Conservation (phyloP, 202 grass and related monocot genomes). For the Setaria italica region DNA sequence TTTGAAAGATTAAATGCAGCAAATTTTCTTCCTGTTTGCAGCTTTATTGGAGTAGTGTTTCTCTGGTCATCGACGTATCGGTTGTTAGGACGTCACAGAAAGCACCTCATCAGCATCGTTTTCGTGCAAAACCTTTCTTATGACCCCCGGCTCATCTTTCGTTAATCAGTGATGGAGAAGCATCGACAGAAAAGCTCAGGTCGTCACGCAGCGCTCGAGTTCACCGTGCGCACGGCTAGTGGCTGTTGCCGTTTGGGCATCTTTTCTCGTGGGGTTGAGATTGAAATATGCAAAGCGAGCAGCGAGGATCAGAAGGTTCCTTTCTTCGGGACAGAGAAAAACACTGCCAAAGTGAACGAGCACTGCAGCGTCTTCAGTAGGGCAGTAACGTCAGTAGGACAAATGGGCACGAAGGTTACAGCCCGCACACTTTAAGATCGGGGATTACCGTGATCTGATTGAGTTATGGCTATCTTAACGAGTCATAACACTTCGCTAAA, state of each 20-base stretch:
- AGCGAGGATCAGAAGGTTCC: neutral
- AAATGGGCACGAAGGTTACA: neutral
- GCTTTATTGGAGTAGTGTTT: too few relatives aligned
- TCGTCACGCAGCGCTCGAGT: neutral
- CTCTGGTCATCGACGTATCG: too few relatives aligned
- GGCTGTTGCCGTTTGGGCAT: neutral
- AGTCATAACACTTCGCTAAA: neutral
- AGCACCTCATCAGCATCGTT: slow-evolving; percentile 39
- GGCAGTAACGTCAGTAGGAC: neutral
- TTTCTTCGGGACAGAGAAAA: slow-evolving; percentile 15
- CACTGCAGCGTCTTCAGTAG: neutral
- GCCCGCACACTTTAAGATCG: neutral
- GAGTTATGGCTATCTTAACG: neutral
- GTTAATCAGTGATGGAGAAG: neutral
- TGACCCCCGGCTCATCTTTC: neutral
- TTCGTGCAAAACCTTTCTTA: slow-evolving; percentile 37
- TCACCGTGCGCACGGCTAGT: slow-evolving; percentile 7
- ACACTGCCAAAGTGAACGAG: neutral
- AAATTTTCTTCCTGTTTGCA: too few relatives aligned
- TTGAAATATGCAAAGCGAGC: neutral
- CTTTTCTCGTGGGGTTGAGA: slow-evolving; percentile 42
- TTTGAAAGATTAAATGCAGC: too few relatives aligned
- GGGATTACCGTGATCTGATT: neutral
- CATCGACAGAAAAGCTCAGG: neutral
- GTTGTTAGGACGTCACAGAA: slow-evolving; percentile 38